Evolutionary conservation across 345 rosid genomes (phyloP).

Genomic region (Ceriops tagal): DNA sequence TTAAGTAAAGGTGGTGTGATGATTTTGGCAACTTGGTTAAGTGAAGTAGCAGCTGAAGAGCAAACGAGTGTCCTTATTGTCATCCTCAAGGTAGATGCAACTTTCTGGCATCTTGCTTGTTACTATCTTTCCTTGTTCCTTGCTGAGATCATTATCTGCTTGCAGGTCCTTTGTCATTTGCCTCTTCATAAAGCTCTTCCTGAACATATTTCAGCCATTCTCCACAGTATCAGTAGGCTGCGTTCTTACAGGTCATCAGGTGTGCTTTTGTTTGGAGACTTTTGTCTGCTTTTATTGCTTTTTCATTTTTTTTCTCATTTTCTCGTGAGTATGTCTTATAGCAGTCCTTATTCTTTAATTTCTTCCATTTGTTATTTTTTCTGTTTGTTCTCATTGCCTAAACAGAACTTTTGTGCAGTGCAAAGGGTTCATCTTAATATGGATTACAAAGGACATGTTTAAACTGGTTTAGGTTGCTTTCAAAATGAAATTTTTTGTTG

Average conservation of each 20-base stretch:
- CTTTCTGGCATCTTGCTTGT: slow-evolving; percentile 5
- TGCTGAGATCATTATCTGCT: slow-evolving; percentile 22
- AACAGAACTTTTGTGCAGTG: background rate
- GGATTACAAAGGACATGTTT: background rate
- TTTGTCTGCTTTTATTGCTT: background rate
- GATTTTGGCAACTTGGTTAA: slow-evolving; percentile 92
- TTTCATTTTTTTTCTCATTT: background rate
- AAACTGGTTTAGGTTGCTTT: background rate
- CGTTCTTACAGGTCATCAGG: slow-evolving; percentile 84
- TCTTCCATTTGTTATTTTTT: background rate
- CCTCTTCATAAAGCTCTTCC: slow-evolving; percentile 87
- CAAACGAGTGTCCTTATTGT: slow-evolving; percentile 72
- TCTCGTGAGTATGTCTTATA: background rate
- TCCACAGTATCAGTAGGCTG: slow-evolving; percentile 80
- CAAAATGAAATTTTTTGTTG: background rate
- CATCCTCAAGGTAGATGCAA: slow-evolving; percentile 53
- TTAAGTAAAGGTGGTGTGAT: slow-evolving; percentile 83
- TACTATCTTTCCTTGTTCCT: slow-evolving; percentile 8
- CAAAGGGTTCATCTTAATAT: background rate
- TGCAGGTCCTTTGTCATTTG: slow-evolving; percentile 84
- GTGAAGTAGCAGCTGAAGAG: slow-evolving; percentile 83
- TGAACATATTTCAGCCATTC: slow-evolving; percentile 84
- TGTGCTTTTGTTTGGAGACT: slow-evolving; percentile 38
- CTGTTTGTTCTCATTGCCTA: slow-evolving; percentile 8
- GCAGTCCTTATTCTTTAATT: background rate